Percentiles rank a stretch among this genome's conserved stretches.
Evolutionary conservation across 179 eudicot genomes (phyloP).

Genomic region (Heliamphora pulchella): DNA sequence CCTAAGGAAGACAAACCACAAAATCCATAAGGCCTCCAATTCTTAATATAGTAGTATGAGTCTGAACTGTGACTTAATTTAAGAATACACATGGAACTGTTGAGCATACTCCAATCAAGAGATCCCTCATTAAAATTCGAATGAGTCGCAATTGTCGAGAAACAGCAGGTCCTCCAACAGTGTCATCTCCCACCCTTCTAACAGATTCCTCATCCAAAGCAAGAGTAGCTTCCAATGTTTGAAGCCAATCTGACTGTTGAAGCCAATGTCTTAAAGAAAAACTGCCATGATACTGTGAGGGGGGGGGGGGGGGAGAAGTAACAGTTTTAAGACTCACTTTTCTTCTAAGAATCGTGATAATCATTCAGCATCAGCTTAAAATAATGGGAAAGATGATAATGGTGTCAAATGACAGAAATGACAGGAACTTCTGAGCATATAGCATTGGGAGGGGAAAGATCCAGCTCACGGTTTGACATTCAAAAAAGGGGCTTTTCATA

Average conservation of each 20-base stretch:
- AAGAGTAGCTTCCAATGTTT: slow-evolving; percentile 91
- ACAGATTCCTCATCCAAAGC: slow-evolving; percentile 92
- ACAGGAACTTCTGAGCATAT: background rate
- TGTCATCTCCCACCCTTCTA: slow-evolving; percentile 89
- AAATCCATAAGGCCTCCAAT: background rate
- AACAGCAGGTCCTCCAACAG: slow-evolving; percentile 91
- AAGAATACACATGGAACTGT: background rate
- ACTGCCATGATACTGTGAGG: slow-evolving; percentile 87
- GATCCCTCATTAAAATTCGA: slow-evolving; percentile 92
- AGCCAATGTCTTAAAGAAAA: slow-evolving; percentile 93
- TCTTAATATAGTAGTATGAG: background rate
- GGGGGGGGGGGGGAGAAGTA: background rate
- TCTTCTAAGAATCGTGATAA: background rate
- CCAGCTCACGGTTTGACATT: background rate
- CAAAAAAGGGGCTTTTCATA: background rate
- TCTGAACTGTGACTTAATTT: background rate
- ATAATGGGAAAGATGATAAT: background rate
- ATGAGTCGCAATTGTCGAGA: slow-evolving; percentile 79
- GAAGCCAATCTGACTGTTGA: slow-evolving; percentile 96
- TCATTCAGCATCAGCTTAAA: background rate
- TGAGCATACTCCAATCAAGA: slow-evolving; percentile 80
- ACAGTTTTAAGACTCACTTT: background rate
- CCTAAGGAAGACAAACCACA: slow-evolving; percentile 37
- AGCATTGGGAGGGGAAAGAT: background rate
- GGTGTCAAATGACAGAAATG: background rate